These are phyloP conservation scores for Cystofilobasidium capitatum DNA, from an alignment of 768 basidiomycete species.

Conservation along the genomic window DNA sequence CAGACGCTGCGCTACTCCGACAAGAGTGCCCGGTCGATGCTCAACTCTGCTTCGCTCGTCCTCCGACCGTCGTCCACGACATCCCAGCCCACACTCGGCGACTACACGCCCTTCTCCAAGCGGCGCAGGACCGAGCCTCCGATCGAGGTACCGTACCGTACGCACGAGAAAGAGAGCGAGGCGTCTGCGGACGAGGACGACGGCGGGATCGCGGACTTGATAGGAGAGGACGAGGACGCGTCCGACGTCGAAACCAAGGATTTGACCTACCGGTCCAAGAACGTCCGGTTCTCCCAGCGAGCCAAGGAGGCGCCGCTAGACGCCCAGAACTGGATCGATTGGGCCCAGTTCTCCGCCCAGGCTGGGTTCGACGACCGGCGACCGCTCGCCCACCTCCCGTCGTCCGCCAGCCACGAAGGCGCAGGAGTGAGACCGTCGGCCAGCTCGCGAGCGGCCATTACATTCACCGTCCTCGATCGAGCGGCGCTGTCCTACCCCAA, in stretches of 20 bases:
- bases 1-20: conserved; percentile 13
- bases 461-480: conserved; percentile 38
- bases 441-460: conserved; percentile 34
- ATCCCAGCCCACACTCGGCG: not conserved
- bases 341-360: conserved; percentile 32
- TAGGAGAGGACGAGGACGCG: conserved; percentile 25
- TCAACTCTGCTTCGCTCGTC: not conserved
- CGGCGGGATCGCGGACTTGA: conserved; percentile 26
- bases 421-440: conserved; percentile 15
- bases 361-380: conserved; percentile 9
- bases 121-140: not conserved
- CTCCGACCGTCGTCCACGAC: not conserved
- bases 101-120: conserved; percentile 7
- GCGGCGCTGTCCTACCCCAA: conserved; percentile 33
- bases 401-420: conserved; percentile 14
- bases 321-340: conserved; percentile 37
- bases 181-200: conserved; percentile 23
- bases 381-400: conserved; percentile 24
- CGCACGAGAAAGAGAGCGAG: not conserved
- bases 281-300: conserved; percentile 32
- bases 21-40: not conserved
- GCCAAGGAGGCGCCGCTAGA: conserved; percentile 33
- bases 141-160: not conserved
- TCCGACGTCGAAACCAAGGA: conserved; percentile 33
- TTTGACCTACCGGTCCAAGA: conserved; percentile 28